Conservation (phyloP, 1,139 yeast genomes). For the Pichia sp. region DNA sequence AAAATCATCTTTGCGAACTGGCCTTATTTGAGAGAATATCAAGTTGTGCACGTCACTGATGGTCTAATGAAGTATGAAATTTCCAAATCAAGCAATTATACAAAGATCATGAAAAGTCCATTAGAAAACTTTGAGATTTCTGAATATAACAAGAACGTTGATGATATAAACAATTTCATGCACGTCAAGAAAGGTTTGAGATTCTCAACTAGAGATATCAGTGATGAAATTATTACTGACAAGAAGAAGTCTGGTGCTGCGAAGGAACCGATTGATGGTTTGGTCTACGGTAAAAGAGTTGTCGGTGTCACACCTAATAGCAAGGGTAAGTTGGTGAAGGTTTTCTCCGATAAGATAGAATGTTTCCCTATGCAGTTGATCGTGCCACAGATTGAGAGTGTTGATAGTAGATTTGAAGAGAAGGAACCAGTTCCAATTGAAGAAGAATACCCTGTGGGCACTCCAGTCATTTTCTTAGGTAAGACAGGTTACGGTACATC, state of each 20-base stretch:
- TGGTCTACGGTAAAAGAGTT: conserved; percentile 68
- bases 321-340: conserved; percentile 71
- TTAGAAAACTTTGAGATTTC: conserved; percentile 29
- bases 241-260: conserved; percentile 1
- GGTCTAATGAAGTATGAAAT: conserved; percentile 42
- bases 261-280: conserved; percentile 36
- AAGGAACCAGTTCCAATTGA: conserved; percentile 71
- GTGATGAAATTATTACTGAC: conserved; percentile 25
- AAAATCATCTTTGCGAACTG: conserved; percentile 68
- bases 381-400: conserved; percentile 66
- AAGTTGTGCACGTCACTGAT: conserved; percentile 59
- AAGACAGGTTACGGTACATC: conserved; percentile 87
- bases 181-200: conserved; percentile 20
- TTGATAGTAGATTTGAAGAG: conserved; percentile 68
- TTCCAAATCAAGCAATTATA: conserved; percentile 23
- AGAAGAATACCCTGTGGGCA: conserved; percentile 71
- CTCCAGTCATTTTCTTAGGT: conserved; percentile 77
- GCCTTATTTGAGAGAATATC: conserved; percentile 86
- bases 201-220: conserved; percentile 13
- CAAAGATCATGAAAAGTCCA: conserved; percentile 34
- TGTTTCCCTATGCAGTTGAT: conserved; percentile 69
- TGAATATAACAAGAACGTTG: conserved; percentile 21
- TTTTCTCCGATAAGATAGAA: conserved; percentile 46
- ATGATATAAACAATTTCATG: conserved; percentile 16
- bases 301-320: conserved; percentile 66